These are phyloP conservation scores for Pneumocystis murina DNA, from an alignment of 1,139 yeast genomes.

Conservation along the genomic window DNA sequence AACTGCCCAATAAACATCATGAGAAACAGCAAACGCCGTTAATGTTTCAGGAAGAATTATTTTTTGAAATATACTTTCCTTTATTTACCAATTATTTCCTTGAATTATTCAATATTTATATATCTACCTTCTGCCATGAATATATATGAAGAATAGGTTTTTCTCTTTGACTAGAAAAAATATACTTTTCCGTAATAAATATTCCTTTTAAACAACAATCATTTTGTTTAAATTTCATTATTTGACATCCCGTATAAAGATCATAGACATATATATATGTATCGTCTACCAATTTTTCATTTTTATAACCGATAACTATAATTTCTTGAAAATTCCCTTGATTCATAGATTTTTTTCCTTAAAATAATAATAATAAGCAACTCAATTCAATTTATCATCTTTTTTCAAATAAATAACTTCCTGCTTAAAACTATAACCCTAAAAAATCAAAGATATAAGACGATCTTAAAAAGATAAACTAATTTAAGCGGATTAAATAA, in stretches of 20 bases:
- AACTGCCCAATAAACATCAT: constrained; percentile 41
- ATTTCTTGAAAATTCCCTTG: neutral
- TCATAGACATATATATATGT: neutral
- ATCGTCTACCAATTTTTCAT: neutral
- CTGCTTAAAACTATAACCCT: too few species aligned
- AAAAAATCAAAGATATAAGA: too few species aligned
- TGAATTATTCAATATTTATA: neutral
- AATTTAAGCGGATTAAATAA: too few species aligned
- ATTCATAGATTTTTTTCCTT: neutral
- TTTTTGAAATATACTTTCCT: constrained; percentile 65
- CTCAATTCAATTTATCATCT: too few species aligned
- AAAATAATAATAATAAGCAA: too few species aligned
- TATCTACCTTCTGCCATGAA: constrained; percentile 39
- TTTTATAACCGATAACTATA: neutral
- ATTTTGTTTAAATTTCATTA: constrained; percentile 12
- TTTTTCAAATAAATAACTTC: too few species aligned
- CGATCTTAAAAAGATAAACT: too few species aligned
- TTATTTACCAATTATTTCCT: neutral
- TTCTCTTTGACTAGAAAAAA: constrained; percentile 30
- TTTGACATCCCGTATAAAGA: constrained; percentile 9
- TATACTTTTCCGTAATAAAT: constrained; percentile 1
- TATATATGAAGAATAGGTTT: constrained; percentile 68
- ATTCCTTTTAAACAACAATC: constrained; percentile 4
- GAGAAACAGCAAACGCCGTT: constrained; percentile 39
- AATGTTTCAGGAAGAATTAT: constrained; percentile 76